These are phyloP conservation scores for Sordariomycetes sp. DNA, from an alignment of 2,329 filamentous ascomycete genomes.

Conservation along the genomic window DNA sequence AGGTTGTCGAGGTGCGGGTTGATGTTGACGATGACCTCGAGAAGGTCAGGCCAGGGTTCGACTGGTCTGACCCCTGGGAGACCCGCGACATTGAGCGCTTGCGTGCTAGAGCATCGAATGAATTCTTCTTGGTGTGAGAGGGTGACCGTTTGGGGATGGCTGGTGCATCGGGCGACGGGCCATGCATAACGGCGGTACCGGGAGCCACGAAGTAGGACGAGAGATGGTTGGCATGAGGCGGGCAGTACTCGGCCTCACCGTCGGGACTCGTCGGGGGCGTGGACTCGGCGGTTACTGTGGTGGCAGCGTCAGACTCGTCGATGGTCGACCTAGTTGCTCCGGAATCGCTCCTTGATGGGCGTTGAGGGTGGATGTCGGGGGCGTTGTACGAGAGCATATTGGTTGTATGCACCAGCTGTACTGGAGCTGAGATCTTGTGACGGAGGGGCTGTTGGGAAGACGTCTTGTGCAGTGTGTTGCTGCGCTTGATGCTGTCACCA, in stretches of 20 bases:
- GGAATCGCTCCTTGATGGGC: conserved; percentile 41
- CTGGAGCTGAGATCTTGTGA: conserved; percentile 75
- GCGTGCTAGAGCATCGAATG: conserved; percentile 64
- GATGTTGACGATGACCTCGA: conserved; percentile 49
- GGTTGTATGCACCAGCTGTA: conserved; percentile 85
- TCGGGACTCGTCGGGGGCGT: conserved; percentile 64
- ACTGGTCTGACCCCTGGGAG: conserved; percentile 43
- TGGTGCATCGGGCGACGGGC: conserved; percentile 43
- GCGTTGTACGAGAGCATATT: conserved; percentile 96
- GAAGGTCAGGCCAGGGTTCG: conserved; percentile 42
- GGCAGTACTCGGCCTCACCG: conserved; percentile 35
- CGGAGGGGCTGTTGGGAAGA: conserved; percentile 34
- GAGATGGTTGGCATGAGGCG: conserved; percentile 56
- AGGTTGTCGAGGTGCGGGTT: conserved; percentile 39
- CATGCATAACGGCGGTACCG: conserved; percentile 25
- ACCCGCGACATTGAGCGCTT: conserved; percentile 51
- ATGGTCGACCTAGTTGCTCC: conserved; percentile 43
- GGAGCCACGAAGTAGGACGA: conserved; percentile 57
- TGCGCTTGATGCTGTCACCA: conserved; percentile 35
- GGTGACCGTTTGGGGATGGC: conserved; percentile 68
- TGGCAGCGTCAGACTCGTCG: conserved; percentile 57
- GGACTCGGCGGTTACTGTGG: conserved; percentile 40
- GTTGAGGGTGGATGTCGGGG: conserved; percentile 58
- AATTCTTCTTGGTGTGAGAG: conserved; percentile 81
- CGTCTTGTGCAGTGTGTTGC: conserved; percentile 38